Conservation (phyloP, 352 stramenopile species). For the Phytophthora pinifolia region DNA sequence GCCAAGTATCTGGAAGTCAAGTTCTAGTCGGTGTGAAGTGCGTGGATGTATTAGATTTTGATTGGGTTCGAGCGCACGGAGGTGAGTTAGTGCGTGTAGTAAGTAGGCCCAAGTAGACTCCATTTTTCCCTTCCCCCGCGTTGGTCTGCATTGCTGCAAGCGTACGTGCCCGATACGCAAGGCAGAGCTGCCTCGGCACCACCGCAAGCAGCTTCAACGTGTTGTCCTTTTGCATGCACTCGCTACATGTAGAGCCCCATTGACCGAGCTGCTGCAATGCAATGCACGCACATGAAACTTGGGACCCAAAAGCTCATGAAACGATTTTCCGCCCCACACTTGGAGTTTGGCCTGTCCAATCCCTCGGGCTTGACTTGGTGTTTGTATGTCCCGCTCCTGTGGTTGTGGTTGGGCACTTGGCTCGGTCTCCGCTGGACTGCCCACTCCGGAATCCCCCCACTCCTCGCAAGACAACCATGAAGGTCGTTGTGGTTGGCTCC, state of each 20-base stretch:
- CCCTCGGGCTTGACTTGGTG: slow-evolving; percentile 19
- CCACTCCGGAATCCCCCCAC: slow-evolving; percentile 19
- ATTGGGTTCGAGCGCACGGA: slow-evolving; percentile 3
- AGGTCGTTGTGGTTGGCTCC: slow-evolving; percentile 82
- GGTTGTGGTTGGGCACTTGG: slow-evolving; percentile 16
- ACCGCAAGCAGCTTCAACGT: slow-evolving; percentile 27
- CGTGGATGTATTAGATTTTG: slow-evolving; percentile 24
- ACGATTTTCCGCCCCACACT: slow-evolving; percentile 9
- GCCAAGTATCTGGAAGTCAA: slow-evolving; percentile 62
- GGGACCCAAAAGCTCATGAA: neutral
- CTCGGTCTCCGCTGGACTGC: slow-evolving; percentile 18
- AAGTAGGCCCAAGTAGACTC: slow-evolving; percentile 13
- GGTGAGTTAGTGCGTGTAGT: slow-evolving; percentile 11
- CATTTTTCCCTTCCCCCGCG: slow-evolving; percentile 1
- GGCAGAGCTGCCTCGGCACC: slow-evolving; percentile 10
- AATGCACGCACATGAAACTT: no score
- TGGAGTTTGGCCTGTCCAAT: slow-evolving; percentile 20
- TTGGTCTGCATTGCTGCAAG: slow-evolving; percentile 12
- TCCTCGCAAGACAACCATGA: slow-evolving; percentile 43
- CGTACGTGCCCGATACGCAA: slow-evolving; percentile 10
- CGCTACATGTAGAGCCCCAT: neutral
- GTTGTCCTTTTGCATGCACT: slow-evolving; percentile 8
- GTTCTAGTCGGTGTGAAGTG: slow-evolving; percentile 31
- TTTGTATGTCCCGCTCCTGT: slow-evolving; percentile 37
- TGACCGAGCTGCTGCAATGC: no score